A percentile compares a stretch with the other conserved stretches of the same genome.
Evolutionary conservation across 805 yeast species (phyloP).

Genomic region (Myxozyma sirexii): DNA sequence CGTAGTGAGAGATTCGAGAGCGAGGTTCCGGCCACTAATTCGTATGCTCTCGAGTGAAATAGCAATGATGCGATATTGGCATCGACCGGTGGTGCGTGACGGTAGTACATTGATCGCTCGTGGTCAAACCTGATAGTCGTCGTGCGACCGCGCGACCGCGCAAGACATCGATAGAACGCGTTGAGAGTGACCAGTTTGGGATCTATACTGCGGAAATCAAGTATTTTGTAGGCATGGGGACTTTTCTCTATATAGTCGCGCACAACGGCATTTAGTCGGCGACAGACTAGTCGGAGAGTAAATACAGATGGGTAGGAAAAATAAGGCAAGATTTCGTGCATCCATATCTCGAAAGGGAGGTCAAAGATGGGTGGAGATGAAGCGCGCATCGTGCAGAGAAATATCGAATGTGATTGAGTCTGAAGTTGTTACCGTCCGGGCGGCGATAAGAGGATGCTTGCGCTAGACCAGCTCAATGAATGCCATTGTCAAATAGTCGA

Average conservation of each 20-base stretch:
- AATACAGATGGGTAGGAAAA: slow-evolving; percentile 1
- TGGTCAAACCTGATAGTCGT: not conserved
- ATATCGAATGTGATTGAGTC: too few relatives aligned
- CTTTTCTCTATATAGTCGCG: slow-evolving; percentile 1
- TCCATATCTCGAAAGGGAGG: slow-evolving; percentile 13
- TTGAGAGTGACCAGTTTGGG: slow-evolving; percentile 1
- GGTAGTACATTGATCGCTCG: not conserved
- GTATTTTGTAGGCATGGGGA: not conserved
- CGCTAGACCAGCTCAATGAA: not conserved
- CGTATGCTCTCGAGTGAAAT: slow-evolving; percentile 2
- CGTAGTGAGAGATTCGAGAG: not conserved
- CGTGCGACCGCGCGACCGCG: not conserved
- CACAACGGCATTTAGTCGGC: not conserved
- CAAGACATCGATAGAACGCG: not conserved
- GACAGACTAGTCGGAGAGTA: not conserved
- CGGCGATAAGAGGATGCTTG: not conserved
- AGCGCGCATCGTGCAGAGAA: not conserved
- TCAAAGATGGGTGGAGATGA: not conserved
- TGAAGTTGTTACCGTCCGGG: not conserved
- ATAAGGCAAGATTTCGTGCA: slow-evolving; percentile 3
- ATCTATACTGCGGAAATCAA: not conserved
- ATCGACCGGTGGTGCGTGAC: not conserved
- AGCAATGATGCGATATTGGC: slow-evolving; percentile 4
- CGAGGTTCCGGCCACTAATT: not conserved
- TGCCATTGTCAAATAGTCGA: not conserved